Base-by-base conservation (phyloP, 768 basidiomycete species). In the Auricularia cornea region DNA sequence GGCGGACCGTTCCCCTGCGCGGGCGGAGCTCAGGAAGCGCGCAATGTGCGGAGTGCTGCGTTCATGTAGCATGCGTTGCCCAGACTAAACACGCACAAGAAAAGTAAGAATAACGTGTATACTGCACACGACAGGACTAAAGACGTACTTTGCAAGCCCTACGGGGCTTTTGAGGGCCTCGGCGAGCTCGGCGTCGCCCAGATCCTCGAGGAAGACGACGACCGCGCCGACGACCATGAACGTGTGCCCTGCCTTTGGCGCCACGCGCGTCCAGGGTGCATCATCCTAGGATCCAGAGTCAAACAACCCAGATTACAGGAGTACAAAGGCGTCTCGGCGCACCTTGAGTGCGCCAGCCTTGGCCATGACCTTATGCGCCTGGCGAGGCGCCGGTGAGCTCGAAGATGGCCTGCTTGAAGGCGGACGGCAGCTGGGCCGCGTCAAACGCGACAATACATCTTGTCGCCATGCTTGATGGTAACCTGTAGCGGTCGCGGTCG, bases 1-100 rank as follows among this genome's bases (percentile, higher is more conserved):
- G 64, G 61, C n/a, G n/a, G n/a, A n/a, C n/a, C n/a, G 54, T 66
- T 66, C 20, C 64, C 35, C 31, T 64, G 64, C 69, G 54, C 80
- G 74, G 73, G 33, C 3, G 79, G 75, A 99, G 82, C 68, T 97
- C 94, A 2, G 95, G 94, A 59, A 99, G 91, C 86, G 28, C 93
- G 89, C 66, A 99, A 81, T n/a, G 90, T 88, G 77, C 98, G 97
- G 1, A 98, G 79, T 2, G 92, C 93, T 1, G 97, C 86, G 72
- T 96, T 98, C 89, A 98, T 93, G 76, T 99, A 99, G 70, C 96
- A 98, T 0, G 95, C 98, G 72, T 98, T 98, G 38, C 96, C 94
- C 40, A 95, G 77, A 70, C 84, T 85, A 66, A 16, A 59, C 38
- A 3, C n/a, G n/a, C n/a, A n/a, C n/a, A n/a, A n/a, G n/a, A n/a